phyloP scores from a whole-genome alignment of 2,329 filamentous ascomycete species.

The Diaporthe ilicicola region DNA sequence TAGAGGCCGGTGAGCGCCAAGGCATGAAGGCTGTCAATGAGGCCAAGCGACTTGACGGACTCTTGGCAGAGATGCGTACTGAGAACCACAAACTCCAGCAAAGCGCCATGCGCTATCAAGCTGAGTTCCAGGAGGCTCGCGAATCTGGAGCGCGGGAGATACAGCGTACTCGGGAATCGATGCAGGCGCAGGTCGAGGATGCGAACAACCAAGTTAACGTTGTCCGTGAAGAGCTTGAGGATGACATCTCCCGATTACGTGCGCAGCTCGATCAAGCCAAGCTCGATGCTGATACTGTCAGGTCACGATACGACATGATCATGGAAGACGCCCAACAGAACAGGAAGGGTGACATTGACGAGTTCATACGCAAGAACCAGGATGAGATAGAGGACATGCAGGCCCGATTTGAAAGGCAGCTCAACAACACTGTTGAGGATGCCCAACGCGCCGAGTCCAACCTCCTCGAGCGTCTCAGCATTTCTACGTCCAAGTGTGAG shows the following conservation, averaged over 20 bases:
- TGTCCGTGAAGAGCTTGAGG: slow-evolving; percentile 82
- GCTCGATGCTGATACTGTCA: slow-evolving; percentile 82
- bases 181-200: slow-evolving; percentile 83
- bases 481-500: slow-evolving; percentile 85
- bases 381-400: slow-evolving; percentile 79
- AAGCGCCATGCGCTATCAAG: slow-evolving; percentile 73
- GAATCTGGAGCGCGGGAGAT: slow-evolving; percentile 83
- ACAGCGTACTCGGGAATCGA: slow-evolving; percentile 77
- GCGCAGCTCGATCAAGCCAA: slow-evolving; percentile 79
- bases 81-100: slow-evolving; percentile 79
- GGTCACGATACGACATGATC: slow-evolving; percentile 83
- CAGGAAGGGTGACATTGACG: slow-evolving; percentile 65
- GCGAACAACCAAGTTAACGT: slow-evolving; percentile 88
- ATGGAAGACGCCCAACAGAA: slow-evolving; percentile 81
- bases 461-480: slow-evolving; percentile 79
- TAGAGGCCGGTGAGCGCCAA: slow-evolving; percentile 71
- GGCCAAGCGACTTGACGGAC: slow-evolving; percentile 65
- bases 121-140: slow-evolving; percentile 84
- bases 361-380: slow-evolving; percentile 66
- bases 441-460: slow-evolving; percentile 81
- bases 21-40: slow-evolving; percentile 71
- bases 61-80: slow-evolving; percentile 65
- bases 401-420: slow-evolving; percentile 76
- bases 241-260: slow-evolving; percentile 76
- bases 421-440: slow-evolving; percentile 81